Evolutionary conservation across 169 alveolate species (phyloP).

Genomic region (Eimeria praecox): DNA sequence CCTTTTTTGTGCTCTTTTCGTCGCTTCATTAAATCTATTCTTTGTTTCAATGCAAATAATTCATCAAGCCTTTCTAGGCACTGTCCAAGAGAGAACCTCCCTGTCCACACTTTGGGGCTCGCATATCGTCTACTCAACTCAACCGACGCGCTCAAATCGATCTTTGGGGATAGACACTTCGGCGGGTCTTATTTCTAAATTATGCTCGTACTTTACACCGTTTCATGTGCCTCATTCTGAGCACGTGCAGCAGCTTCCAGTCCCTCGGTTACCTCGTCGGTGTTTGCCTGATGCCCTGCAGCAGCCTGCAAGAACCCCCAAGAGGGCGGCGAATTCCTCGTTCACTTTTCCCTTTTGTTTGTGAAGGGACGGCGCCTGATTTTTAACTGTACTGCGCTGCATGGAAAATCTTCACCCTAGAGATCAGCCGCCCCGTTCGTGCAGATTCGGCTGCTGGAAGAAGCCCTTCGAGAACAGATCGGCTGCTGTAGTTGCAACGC

Average conservation of each 20-base stretch:
- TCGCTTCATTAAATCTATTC: not conserved
- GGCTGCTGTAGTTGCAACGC: not conserved
- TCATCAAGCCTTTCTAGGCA: not conserved
- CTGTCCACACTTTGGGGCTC: not conserved
- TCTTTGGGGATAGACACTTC: not conserved
- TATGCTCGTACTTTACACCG: not conserved
- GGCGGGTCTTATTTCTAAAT: not conserved
- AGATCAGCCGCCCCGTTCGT: not conserved
- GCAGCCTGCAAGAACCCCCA: conserved; percentile 7
- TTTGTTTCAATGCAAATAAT: not conserved
- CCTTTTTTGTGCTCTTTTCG: not conserved
- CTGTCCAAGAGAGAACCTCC: not conserved
- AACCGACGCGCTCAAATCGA: conserved; percentile 47
- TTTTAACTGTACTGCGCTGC: not conserved
- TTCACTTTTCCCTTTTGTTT: not conserved
- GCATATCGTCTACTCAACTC: conserved; percentile 13
- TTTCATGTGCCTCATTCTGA: not conserved
- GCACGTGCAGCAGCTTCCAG: not conserved
- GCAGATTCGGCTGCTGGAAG: not conserved
- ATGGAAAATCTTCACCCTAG: not conserved
- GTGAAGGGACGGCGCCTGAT: not conserved
- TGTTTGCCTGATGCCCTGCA: not conserved
- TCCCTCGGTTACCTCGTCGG: not conserved
- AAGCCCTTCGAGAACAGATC: not conserved
- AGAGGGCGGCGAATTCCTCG: not conserved